phyloP scores from a whole-genome alignment of 140 eudicot genomes.

The Senecio squalidus region DNA sequence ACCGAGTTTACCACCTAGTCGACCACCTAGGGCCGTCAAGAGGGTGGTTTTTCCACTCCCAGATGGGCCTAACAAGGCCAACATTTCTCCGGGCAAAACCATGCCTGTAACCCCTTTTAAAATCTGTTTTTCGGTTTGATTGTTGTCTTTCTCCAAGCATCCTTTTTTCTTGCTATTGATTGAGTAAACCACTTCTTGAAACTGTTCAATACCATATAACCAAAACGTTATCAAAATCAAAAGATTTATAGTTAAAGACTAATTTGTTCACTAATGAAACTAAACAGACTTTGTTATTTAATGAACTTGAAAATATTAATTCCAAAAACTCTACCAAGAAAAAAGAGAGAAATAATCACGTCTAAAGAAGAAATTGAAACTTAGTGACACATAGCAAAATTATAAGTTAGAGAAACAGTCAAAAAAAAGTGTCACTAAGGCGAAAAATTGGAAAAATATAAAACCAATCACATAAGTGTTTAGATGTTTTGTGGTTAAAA shows the following conservation, averaged over 20 bases:
- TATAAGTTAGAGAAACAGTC: background rate
- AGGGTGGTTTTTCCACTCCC: conserved; percentile 91
- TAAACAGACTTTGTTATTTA: too few species aligned
- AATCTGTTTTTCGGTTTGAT: conserved; percentile 31
- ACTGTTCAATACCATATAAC: conserved; percentile 36
- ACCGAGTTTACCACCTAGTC: conserved; percentile 45
- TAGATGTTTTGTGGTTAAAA: too few species aligned
- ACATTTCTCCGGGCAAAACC: conserved; percentile 68
- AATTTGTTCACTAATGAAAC: too few species aligned
- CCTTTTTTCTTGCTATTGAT: conserved; percentile 25
- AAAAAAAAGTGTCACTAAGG: too few species aligned
- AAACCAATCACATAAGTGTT: too few species aligned
- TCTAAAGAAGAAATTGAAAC: too few species aligned
- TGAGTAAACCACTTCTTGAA: conserved; percentile 65
- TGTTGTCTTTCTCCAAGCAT: conserved; percentile 22
- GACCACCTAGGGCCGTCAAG: conserved; percentile 67
- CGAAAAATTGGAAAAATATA: too few species aligned
- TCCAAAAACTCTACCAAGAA: too few species aligned
- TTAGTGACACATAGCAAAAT: too few species aligned
- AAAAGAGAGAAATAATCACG: too few species aligned
- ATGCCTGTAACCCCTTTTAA: conserved; percentile 58
- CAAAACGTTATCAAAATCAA: background rate
- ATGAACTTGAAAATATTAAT: too few species aligned
- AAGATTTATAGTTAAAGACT: too few species aligned
- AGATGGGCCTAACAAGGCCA: conserved; percentile 81